phyloP scores from a whole-genome alignment of 164 flowering plant genomes.

The Macadamia integrifolia region DNA sequence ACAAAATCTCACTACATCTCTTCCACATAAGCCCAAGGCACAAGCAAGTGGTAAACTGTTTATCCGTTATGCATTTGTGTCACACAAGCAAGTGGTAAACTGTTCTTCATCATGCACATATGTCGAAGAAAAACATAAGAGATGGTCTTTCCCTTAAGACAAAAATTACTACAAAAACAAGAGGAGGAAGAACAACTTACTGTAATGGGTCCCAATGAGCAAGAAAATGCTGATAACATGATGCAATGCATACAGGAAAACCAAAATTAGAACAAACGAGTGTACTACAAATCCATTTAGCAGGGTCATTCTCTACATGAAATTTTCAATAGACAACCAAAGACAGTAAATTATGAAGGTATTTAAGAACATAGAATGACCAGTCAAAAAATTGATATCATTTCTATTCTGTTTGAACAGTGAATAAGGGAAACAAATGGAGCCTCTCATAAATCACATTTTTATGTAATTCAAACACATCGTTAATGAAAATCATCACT shows the following conservation, averaged over 20 bases:
- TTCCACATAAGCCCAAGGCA: no score
- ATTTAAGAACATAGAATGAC: conserved; percentile 8
- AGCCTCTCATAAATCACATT: conserved; percentile 18
- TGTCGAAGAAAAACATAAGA: no score
- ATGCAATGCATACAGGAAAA: background rate
- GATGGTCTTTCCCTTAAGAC: no score
- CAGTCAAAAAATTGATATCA: conserved; percentile 7
- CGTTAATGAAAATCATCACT: conserved; percentile 25
- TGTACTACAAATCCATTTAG: background rate
- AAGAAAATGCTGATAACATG: background rate
- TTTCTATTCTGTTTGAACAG: conserved; percentile 18
- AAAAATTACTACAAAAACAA: no score
- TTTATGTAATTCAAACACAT: conserved; percentile 22
- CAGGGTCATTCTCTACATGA: background rate
- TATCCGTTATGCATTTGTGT: no score
- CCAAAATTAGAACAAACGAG: background rate
- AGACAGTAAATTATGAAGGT: background rate
- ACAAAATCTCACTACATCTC: no score
- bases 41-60: no score
- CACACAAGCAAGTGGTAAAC: no score
- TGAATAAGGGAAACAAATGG: conserved; percentile 5
- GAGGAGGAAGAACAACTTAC: background rate
- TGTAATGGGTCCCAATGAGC: background rate
- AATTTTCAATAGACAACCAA: conserved; percentile 5
- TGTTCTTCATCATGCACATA: no score